Base-by-base conservation (phyloP, 345 rosid genomes). In the Rhodamnia argentea region DNA sequence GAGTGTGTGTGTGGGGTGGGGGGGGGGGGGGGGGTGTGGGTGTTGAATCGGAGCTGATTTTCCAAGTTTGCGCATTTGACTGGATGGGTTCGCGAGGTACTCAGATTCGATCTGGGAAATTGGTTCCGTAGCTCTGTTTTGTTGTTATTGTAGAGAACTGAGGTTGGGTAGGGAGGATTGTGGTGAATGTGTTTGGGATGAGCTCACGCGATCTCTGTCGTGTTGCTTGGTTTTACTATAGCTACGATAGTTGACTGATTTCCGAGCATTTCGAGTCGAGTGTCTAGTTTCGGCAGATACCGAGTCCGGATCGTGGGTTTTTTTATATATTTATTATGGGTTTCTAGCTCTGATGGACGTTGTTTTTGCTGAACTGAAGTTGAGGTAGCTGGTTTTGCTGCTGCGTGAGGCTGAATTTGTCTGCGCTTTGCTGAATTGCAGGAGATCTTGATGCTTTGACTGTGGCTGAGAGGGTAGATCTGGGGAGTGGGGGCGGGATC, bases 391-490 rank as follows among this genome's bases (percentile, higher is more conserved):
- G 86, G 83, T 85, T 81, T 70, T 37, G 83, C 20, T 42, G 29
- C 57, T 56, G 55, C 32, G 22, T 32, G 78, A 6, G 26, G 58
- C 27, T 44, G 78, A 47, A 29, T 83, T 83, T 78, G 8, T 10
- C 26, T 70, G 47, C 26, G 47, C 26, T 85, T 87, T 54, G 62
- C 83, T 85, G 84, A 83, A 85, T 85, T 70, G 89, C 94, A 93
- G 98, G 91, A 85, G 88, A 90, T 22, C 83, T 93, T 94, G 91
- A 95, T 93, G 98, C 85, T 92, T 91, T 96, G 91, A 94, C 89
- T 64, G 89, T 84, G 84, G 81, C 20, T 59, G 54, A 62, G 60
- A 75, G 81, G 76, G 87, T 91, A 92, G 98, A 96, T 96, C 98
- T 91, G 94, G 91, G 84, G 89, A 89, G 88, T 40, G 89, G 92